Base-by-base conservation (phyloP, 768 basidiomycete genomes). In the Roridomyces roridus region DNA sequence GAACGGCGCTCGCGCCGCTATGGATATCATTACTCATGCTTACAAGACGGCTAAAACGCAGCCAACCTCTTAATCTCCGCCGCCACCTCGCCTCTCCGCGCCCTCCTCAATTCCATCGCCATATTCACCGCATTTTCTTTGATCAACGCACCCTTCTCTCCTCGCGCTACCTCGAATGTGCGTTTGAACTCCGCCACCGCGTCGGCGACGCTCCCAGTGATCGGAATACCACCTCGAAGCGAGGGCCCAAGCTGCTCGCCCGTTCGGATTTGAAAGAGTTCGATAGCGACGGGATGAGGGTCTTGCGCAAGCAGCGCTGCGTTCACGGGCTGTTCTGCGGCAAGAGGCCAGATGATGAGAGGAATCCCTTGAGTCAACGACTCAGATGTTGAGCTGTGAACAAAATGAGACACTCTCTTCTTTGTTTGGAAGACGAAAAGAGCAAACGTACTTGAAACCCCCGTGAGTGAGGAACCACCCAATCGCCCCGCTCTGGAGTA, bases 391-490 rank as follows among this genome's bases (percentile, higher is more conserved):
- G 26, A 49, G 46, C 20, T 21, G 29, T 15, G 31, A n/a, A n/a
- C n/a, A n/a, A n/a, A n/a, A n/a, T n/a, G n/a, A n/a, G n/a, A n/a
- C n/a, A n/a, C n/a, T n/a, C n/a, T n/a, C n/a, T n/a, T n/a, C n/a
- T n/a, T n/a, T n/a, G n/a, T n/a, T n/a, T 17, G 37, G 15, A 23
- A n/a, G 26, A 14, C n/a, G 34, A 15, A 10, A 6, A 43, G 12
- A 0, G 0, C 17, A 29, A 41, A 21, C 55, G 17, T 18, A 57
- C 48, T 57, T 57, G 48, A 43, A 57, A 7, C 55, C 55, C 18
- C 51, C 51, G 42, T 53, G 51, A 12, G 51, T 53, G 21, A 53
- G 43, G 51, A 53, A 53, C 51, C 51, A 53, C 15, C 51, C 51
- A 9, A 53, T 14, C 6, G 42, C 51, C 4, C 26, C 42, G 29